phyloP scores from a whole-genome alignment of 108 stramenopile species.

The Discostella stelligeroides region DNA sequence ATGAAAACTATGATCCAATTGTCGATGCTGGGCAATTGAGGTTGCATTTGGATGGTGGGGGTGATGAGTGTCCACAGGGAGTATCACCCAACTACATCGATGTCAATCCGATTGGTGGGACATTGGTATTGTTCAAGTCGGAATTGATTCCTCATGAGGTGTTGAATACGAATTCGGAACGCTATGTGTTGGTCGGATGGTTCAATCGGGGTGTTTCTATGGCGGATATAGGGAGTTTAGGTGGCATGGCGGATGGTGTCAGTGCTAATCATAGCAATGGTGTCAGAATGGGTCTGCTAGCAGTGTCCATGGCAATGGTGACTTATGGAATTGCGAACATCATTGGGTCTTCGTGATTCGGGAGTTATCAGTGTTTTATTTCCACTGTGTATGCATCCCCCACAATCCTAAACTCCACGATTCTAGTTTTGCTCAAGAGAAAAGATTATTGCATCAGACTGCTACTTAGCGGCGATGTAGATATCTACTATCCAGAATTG shows the following conservation, averaged over 20 bases:
- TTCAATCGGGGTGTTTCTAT: conserved; percentile 58
- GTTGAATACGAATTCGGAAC: conserved; percentile 63
- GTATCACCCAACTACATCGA: conserved; percentile 59
- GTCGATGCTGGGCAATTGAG: conserved; percentile 70
- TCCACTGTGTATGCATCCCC: too few species aligned
- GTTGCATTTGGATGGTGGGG: conserved; percentile 70
- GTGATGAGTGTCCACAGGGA: conserved; percentile 51
- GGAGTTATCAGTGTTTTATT: too few species aligned
- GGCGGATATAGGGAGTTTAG: conserved; percentile 53
- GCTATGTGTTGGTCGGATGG: conserved; percentile 83
- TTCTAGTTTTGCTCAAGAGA: too few species aligned
- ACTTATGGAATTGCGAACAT: too few species aligned
- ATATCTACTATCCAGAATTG: too few species aligned
- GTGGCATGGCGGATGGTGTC: conserved; percentile 44
- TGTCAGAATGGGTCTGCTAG: conserved; percentile 9
- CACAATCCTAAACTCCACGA: too few species aligned
- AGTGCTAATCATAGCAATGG: conserved; percentile 52
- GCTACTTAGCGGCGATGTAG: too few species aligned
- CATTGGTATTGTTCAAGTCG: conserved; percentile 72
- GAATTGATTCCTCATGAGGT: conserved; percentile 81
- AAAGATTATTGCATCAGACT: too few species aligned
- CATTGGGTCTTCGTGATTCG: too few species aligned
- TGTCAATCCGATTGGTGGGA: conserved; percentile 70
- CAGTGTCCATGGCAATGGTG: background rate
- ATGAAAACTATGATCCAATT: conserved; percentile 39